These are phyloP conservation scores for Salix udensis DNA, from an alignment of 345 rosid species.

Conservation along the genomic window DNA sequence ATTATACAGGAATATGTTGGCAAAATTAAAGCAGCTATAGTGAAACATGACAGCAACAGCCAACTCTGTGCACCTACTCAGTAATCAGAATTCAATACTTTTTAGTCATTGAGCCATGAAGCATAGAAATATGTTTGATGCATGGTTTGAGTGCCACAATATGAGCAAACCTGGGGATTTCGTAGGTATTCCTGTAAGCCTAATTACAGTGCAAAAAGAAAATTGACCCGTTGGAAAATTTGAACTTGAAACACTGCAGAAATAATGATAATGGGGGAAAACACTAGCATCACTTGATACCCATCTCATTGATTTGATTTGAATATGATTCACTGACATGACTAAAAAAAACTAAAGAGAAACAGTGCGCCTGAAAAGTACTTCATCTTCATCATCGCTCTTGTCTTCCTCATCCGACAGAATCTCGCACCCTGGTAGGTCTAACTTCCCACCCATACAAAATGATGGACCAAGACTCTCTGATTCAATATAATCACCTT, in stretches of 20 bases:
- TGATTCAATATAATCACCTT: conserved; percentile 64
- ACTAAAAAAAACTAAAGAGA: conserved; percentile 6
- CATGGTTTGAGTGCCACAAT: background rate
- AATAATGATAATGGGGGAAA: background rate
- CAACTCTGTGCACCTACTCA: too few relatives aligned
- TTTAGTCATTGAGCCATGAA: too few relatives aligned
- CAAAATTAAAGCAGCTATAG: too few relatives aligned
- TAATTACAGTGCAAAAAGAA: background rate
- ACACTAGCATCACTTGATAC: too few relatives aligned
- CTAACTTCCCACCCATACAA: conserved; percentile 73
- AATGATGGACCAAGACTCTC: conserved; percentile 65
- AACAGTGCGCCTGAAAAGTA: conserved; percentile 30
- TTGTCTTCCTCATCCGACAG: conserved; percentile 77
- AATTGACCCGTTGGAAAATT: background rate
- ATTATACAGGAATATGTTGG: too few relatives aligned
- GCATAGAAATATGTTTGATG: too few relatives aligned
- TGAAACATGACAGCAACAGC: too few relatives aligned
- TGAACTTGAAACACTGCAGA: background rate
- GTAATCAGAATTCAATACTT: too few relatives aligned
- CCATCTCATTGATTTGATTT: background rate
- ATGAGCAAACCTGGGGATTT: too few relatives aligned
- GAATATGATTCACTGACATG: background rate
- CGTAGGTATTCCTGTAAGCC: too few relatives aligned
- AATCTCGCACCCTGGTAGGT: conserved; percentile 58
- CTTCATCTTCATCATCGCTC: conserved; percentile 60